Base-by-base conservation (phyloP, 2,329 filamentous ascomycete species). In the Neofusicoccum parvum region DNA sequence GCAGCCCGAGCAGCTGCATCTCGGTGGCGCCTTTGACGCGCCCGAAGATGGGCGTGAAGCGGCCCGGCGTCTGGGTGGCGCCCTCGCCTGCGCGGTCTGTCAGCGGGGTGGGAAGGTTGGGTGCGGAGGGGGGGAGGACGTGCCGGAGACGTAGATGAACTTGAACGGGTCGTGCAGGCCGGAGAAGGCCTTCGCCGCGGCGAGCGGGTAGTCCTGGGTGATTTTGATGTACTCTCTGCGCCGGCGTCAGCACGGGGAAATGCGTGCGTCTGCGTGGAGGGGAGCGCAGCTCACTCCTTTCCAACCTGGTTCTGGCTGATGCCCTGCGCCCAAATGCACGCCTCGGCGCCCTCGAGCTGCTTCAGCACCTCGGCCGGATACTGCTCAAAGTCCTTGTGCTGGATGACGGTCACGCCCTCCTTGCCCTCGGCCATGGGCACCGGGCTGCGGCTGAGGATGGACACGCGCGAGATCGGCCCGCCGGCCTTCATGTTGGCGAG, bases 271-370 rank as follows among this genome's bases (percentile, higher is more conserved):
- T 7, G 23, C 37, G 34, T 39, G 27, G 17, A 34, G 10, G 27
- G 1, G 4, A 1, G 14, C 27, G 66, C 50, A 15, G 72, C 83
- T 67, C 71, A 88, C 84, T 89, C 86, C 67, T 85, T 86, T 65
- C 73, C 73, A 7, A 91, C 88, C 46, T 83, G 78, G 11, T 75
- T 86, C 71, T 88, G 85, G 67, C 85, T 87, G 54, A 88, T 87
- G 0, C 91, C 90, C 73, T 90, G 80, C 0, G 91, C 90, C 91
- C 91, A 94, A 1, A 93, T 88, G 66, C 87, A 90, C 1, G 88
- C 90, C 7, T 84, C 79, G 0, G 90, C 90, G 23, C 86, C 90
- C 62, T 83, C 81, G 0, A 94, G 80, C 72, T 88, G 80, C 3
- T 79, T 75, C 10, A 92, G 80, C 2, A 92, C 69, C 0, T 81